phyloP scores from a whole-genome alignment of 345 rosid species.

The Arabidopsis thaliana region DNA sequence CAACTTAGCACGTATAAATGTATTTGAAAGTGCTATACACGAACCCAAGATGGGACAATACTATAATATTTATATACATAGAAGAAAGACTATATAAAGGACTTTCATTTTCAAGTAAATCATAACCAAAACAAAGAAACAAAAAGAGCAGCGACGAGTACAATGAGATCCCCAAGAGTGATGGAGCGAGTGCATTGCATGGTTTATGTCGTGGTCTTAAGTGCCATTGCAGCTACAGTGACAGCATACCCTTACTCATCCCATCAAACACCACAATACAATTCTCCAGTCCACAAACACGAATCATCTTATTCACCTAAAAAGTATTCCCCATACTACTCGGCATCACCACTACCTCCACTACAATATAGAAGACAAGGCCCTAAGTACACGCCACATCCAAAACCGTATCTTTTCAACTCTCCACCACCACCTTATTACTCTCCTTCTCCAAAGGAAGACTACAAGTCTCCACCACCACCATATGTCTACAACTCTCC shows the following conservation, averaged over 20 bases:
- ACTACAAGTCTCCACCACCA: neutral
- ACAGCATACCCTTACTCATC: neutral
- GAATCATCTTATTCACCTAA: neutral
- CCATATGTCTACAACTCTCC: neutral
- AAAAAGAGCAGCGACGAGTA: neutral
- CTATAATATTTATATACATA: neutral
- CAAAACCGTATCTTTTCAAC: neutral
- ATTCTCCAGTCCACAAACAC: neutral
- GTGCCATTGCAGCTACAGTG: neutral
- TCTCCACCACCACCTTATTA: neutral
- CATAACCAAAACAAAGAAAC: neutral
- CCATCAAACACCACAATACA: neutral
- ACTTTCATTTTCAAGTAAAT: neutral
- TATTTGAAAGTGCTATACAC: neutral
- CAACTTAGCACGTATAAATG: neutral
- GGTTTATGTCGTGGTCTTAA: neutral
- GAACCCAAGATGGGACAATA: neutral
- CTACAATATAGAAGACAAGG: neutral
- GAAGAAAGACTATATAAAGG: neutral
- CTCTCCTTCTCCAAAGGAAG: neutral
- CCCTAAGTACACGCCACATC: neutral
- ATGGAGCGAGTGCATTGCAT: neutral
- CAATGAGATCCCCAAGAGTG: neutral
- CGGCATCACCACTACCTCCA: neutral
- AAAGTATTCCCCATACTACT: neutral